These are phyloP conservation scores for Pyrus betulifolia DNA, from an alignment of 306 rosid genomes.

Conservation along the genomic window DNA sequence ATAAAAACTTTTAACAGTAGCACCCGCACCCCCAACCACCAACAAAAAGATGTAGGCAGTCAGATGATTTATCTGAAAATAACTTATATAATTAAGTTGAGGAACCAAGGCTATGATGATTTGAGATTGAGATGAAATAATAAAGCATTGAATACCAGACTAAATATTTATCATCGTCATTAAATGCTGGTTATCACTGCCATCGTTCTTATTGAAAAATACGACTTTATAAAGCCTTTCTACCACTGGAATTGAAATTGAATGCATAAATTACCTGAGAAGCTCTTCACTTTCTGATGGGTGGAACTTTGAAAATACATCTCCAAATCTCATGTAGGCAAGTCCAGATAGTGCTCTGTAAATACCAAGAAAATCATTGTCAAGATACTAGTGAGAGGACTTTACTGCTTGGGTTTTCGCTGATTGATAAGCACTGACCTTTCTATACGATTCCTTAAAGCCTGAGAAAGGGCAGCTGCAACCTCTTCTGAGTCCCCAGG, in stretches of 20 bases:
- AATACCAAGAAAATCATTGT: slow-evolving; percentile 24
- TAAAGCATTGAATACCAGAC: not conserved
- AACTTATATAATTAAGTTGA: not conserved
- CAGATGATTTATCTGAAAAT: not conserved
- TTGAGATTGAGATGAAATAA: not conserved
- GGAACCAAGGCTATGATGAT: not conserved
- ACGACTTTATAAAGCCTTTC: not conserved
- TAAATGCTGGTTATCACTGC: not conserved
- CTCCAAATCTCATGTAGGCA: slow-evolving; percentile 89
- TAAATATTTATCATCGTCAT: not conserved
- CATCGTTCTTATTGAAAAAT: not conserved
- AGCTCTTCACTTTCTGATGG: slow-evolving; percentile 68
- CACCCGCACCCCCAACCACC: not conserved
- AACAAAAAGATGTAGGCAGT: not conserved
- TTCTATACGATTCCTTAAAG: slow-evolving; percentile 76
- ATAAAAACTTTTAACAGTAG: not conserved
- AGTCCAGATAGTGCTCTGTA: slow-evolving; percentile 66
- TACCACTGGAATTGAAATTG: not conserved
- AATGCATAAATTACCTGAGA: slow-evolving; percentile 51
- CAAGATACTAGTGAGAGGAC: slow-evolving; percentile 23
- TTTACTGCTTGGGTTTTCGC: slow-evolving; percentile 10
- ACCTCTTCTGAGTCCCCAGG: slow-evolving; percentile 99
- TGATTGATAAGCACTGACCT: slow-evolving; percentile 41
- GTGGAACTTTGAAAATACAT: slow-evolving; percentile 76
- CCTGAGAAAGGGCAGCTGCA: slow-evolving; percentile 93